Base-by-base conservation (phyloP, 2,329 filamentous ascomycete species). In the Phoma sp. region DNA sequence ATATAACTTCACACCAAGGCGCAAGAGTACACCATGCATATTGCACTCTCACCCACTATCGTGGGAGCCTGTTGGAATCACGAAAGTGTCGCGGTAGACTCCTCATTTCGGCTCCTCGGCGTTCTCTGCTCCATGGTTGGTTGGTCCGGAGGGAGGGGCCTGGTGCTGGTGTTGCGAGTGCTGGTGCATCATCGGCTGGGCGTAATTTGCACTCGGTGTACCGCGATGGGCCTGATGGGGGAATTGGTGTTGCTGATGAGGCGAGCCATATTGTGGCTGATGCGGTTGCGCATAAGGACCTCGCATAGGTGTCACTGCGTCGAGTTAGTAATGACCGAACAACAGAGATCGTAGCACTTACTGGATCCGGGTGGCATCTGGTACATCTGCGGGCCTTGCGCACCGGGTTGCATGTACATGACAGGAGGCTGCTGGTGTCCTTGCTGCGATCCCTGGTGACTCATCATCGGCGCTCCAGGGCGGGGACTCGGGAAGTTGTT, bases 371-470 rank as follows among this genome's bases (percentile, higher is more conserved):
- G 84, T 62, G 89, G 89, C 63, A 89, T 89, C 29, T 86, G 84
- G 74, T 89, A 92, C 47, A 86, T 85, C 33, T 89, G 89, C 70
- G 91, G 89, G 67, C 87, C 89, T 69, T 89, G 90, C 69, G 88
- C 88, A 47, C 82, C 87, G 38, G 88, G 88, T 66, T 87, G 89
- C 87, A 93, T 90, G 60, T 80, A 83, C 84, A 89, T 80, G 84
- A 93, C 77, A 80, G 85, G 67, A 11, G 63, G 59, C 79, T 86
- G 79, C 42, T 81, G 80, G 52, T 81, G 80, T 71, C 93, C 92
- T 73, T 96, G 93, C 69, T 97, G 93, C 25, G 93, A 97, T 50
- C 91, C 91, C 77, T 96, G 91, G 62, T 93, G 93, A 67, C 88
- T 90, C 93, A 98, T 98, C 87, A 96, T 91, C 2, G 91, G 88